phyloP scores from a whole-genome alignment of 1,284 basidiomycete species.

The Cryptococcus wingfieldii region DNA sequence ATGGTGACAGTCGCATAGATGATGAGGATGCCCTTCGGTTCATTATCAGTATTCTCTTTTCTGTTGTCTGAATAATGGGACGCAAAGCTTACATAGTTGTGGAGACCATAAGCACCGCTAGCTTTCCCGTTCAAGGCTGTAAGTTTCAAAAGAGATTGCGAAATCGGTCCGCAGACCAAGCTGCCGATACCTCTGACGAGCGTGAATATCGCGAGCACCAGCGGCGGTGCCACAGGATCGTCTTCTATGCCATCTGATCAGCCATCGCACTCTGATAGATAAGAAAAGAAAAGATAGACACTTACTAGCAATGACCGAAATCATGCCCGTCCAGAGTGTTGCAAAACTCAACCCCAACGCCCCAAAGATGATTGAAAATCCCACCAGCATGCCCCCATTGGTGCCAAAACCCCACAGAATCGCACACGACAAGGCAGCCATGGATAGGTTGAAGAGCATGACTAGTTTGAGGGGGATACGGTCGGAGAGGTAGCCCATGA shows the following conservation, averaged over 20 bases:
- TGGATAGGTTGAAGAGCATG: conserved; percentile 33
- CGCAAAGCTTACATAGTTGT: conserved; percentile 28
- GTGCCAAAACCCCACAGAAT: conserved; percentile 46
- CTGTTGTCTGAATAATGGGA: neutral
- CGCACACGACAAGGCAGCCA: conserved; percentile 30
- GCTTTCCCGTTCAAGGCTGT: conserved; percentile 17
- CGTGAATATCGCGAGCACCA: conserved; percentile 38
- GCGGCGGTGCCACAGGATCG: conserved; percentile 23
- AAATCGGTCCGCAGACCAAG: conserved; percentile 40
- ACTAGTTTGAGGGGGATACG: conserved; percentile 28
- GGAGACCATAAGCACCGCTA: conserved; percentile 37
- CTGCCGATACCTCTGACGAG: conserved; percentile 41
- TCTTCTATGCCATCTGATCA: conserved; percentile 24
- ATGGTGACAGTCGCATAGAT: conserved; percentile 4
- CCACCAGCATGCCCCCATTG: conserved; percentile 21
- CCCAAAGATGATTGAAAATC: conserved; percentile 30
- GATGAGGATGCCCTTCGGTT: conserved; percentile 1
- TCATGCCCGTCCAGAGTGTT: conserved; percentile 33
- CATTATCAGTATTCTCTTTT: neutral
- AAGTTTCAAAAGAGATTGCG: conserved; percentile 29
- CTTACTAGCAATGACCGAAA: conserved; percentile 27
- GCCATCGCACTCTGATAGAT: neutral
- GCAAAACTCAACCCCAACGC: conserved; percentile 28
- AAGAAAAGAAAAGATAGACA: conserved; percentile 1
- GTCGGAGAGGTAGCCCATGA: conserved; percentile 43